A percentile compares a stretch with the other conserved stretches of the same genome.
Conservation (phyloP, 768 basidiomycete genomes). For the Lactarius vividus region DNA sequence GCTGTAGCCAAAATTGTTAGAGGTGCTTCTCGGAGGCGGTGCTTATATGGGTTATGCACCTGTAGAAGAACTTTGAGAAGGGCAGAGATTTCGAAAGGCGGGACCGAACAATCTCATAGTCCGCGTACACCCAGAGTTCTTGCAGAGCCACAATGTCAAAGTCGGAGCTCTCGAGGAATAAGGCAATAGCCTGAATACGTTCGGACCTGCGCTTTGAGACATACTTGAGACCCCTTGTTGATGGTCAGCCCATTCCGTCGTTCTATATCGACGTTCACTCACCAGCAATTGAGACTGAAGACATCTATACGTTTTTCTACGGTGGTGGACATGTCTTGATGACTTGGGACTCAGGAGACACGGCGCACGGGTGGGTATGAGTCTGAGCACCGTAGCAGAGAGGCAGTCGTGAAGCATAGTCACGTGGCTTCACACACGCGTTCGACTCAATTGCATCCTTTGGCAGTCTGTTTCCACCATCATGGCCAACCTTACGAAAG, state of each 20-base stretch:
- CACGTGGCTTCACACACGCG: conserved; percentile 6
- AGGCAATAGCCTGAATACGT: conserved; percentile 73
- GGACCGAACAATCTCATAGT: conserved; percentile 67
- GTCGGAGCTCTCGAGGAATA: conserved; percentile 54
- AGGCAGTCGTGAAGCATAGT: not conserved
- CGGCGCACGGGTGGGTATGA: not conserved
- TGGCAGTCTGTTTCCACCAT: not conserved
- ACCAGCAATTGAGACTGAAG: conserved; percentile 82
- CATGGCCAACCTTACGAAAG: conserved; percentile 37
- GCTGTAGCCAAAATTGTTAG: conserved; percentile 38
- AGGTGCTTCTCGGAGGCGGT: not conserved
- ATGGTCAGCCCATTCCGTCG: not conserved
- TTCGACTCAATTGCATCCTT: not conserved
- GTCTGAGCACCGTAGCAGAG: too few relatives aligned
- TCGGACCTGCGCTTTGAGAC: conserved; percentile 71
- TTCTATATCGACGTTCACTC: conserved; percentile 20
- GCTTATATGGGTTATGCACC: conserved; percentile 40
- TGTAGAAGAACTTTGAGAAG: conserved; percentile 79
- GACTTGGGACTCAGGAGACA: not conserved
- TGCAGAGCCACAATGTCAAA: conserved; percentile 84
- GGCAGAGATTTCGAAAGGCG: conserved; percentile 55
- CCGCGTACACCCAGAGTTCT: conserved; percentile 84
- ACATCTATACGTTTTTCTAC: conserved; percentile 51
- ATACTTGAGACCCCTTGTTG: conserved; percentile 78
- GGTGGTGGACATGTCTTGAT: conserved; percentile 29